Evolutionary conservation across 2,329 filamentous ascomycete genomes (phyloP), one percentile per base, ranked within the genome.

Genomic region (Rutstroemia sp.): DNA sequence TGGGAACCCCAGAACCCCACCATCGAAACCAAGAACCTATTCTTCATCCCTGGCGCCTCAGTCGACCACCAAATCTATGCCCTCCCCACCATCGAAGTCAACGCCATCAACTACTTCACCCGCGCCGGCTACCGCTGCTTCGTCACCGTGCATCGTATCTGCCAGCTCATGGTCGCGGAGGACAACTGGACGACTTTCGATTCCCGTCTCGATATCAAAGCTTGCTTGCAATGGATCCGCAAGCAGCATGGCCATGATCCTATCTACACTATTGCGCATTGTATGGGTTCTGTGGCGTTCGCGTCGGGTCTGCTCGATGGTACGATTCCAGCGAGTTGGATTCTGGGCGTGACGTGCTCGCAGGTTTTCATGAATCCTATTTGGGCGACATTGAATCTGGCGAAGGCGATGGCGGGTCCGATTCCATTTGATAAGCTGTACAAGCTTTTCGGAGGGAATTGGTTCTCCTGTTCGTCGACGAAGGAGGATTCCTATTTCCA

Each of bases 361-460:
- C 81, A 85, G 63, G 81, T 84, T 2, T 85, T 86, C 67, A 80
- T 83, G 73, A 79, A 85, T 68, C 80, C 82, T 1, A 73, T 80
- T 47, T 85, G 81, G 78, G 74, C 75, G 60, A 68, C 71, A 1
- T 67, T 76, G 58, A 86, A 86, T 70, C 73, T 77, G 69, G 72
- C 78, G 62, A 86, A 86, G 71, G 77, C 77, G 44, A 67, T 72
- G 47, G 71, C 73, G 2, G 64, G 65, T 0, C 78, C 78, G 0
- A 61, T 82, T 2, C 64, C 75, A 0, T 68, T 79, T n/a, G 78
- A 82, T 62, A 69, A 63, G 19, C 45, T 80, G 5, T 83, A 83
- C 68, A 67, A 63, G 10, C 51, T 69, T 40, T 39, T 80, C 2
- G 75, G 73, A 0, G 80, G 81, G 3, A 69, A 71, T 42, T 84